Evolutionary conservation across 768 basidiomycete species (phyloP), one percentile per base, ranked within the genome.

Genomic region (Trametes cubensis): DNA sequence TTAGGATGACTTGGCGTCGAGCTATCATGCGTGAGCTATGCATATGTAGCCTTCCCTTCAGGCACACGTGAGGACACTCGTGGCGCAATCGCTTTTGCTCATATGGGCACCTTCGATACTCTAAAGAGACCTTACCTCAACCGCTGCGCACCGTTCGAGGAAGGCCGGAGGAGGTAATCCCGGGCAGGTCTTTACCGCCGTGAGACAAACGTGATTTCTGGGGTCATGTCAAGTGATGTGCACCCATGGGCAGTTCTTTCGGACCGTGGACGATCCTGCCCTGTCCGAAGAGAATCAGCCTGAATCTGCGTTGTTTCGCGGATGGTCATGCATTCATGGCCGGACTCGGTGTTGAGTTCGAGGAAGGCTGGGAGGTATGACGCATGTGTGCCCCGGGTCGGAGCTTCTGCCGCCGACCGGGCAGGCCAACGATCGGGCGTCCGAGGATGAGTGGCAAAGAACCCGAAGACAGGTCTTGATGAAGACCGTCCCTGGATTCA

Each of bases 401-500:
- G 54, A 55, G 42, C 54, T 44, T n/a, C 13, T 44, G 25, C 25
- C 42, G 42, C 25, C 18, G 28, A 45, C 26, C 30, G n/a, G 50
- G 34, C 30, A 6, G 51, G 10, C 8, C 51, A 40, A 20, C 21
- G 8, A 14, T 34, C 13, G 5, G 26, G 44, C 28, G 38, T 48
- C 28, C 47, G 23, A 46, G 17, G 13, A 26, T 15, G 26, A 8
- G 15, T 28, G 18, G 51, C 51, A 53, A 20, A 18, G 15, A 25
- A 18, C 23, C 39, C 25, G 47, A 58, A 39, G 55, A 34, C 34
- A 34, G 23, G 48, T 41, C 48, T 58, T 49, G 40, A 58, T 50
- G 39, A 49, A 39, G 55, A 17, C 18, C 38, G 57, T 50, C 48
- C 57, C 57, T 58, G 57, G 39, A 38, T 41, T 50, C 57, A 49